phyloP scores from a whole-genome alignment of 805 yeast genomes.

The Grigorovia jiainica region DNA sequence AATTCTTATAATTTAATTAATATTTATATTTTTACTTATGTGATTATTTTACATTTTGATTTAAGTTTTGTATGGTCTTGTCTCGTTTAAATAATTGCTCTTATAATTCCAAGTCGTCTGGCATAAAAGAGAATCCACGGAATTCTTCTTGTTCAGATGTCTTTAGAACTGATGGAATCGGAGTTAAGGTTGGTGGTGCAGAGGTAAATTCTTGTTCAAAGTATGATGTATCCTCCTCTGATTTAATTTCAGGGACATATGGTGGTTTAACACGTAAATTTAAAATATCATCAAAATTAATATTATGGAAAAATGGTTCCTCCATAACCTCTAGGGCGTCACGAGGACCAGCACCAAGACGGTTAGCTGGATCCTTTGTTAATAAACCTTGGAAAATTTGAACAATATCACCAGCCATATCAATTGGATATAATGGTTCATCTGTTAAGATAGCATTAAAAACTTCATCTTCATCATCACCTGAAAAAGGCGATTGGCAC shows the following conservation, averaged over 20 bases:
- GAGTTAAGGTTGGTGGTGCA: slow-evolving; percentile 90
- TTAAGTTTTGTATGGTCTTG: too few relatives aligned
- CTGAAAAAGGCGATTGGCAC: slow-evolving; percentile 94
- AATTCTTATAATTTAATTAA: too few relatives aligned
- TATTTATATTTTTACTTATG: too few relatives aligned
- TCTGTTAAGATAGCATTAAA: slow-evolving; percentile 93
- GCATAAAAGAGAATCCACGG: slow-evolving; percentile 89
- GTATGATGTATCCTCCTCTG: slow-evolving; percentile 85
- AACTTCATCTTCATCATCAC: slow-evolving; percentile 94
- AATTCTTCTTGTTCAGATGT: slow-evolving; percentile 90
- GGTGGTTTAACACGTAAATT: slow-evolving; percentile 73
- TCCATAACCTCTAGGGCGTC: slow-evolving; percentile 94
- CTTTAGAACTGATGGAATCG: slow-evolving; percentile 80
- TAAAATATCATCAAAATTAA: slow-evolving; percentile 80
- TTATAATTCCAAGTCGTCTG: slow-evolving; percentile 41
- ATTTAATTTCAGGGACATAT: slow-evolving; percentile 74
- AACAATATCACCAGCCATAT: slow-evolving; percentile 95
- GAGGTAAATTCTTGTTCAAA: slow-evolving; percentile 93
- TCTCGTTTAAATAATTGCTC: too few relatives aligned
- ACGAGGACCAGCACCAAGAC: slow-evolving; percentile 79
- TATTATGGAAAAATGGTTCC: slow-evolving; percentile 86
- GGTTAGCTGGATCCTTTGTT: slow-evolving; percentile 75
- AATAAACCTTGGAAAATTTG: slow-evolving; percentile 84
- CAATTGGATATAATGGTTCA: slow-evolving; percentile 93
- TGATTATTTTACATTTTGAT: too few relatives aligned